These are phyloP conservation scores for Aspergillus arachidicola DNA, from an alignment of 2,329 filamentous ascomycete genomes.

Conservation along the genomic window DNA sequence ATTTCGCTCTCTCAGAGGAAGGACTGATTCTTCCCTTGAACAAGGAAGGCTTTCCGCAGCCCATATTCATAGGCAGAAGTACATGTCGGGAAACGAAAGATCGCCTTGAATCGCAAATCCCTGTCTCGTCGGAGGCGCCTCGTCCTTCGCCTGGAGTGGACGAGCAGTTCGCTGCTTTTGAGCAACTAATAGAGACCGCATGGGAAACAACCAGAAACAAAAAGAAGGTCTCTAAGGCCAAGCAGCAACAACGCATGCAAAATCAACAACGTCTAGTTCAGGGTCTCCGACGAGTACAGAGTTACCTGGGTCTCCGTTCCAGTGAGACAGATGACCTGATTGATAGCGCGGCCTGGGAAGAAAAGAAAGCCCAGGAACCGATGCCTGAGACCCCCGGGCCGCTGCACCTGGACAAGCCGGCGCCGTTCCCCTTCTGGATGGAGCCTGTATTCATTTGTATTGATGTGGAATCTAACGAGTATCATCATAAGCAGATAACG, in stretches of 20 bases:
- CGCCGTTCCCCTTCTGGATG: conserved; percentile 52
- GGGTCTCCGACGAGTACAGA: conserved; percentile 66
- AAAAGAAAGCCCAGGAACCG: conserved; percentile 20
- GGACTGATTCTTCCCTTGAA: conserved; percentile 66
- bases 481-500: conserved; percentile 66
- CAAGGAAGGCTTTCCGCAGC: conserved; percentile 61
- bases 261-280: conserved; percentile 57
- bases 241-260: conserved; percentile 51
- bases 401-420: conserved; percentile 50
- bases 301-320: conserved; percentile 70
- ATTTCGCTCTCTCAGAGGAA: conserved; percentile 62
- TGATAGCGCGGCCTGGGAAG: conserved; percentile 25
- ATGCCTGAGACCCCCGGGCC: conserved; percentile 21
- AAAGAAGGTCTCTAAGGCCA: conserved; percentile 51
- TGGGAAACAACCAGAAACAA: conserved; percentile 55
- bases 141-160: conserved; percentile 5
- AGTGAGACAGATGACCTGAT: conserved; percentile 22
- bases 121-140: conserved; percentile 12
- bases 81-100: conserved; percentile 48
- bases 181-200: conserved; percentile 56
- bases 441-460: conserved; percentile 74
- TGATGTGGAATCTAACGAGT: conserved; percentile 82
- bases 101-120: conserved; percentile 37
- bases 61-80: conserved; percentile 67
- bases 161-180: conserved; percentile 20